Evolutionary conservation across 2,329 filamentous ascomycete species (phyloP).

Genomic region (Aspergillus glaucus): DNA sequence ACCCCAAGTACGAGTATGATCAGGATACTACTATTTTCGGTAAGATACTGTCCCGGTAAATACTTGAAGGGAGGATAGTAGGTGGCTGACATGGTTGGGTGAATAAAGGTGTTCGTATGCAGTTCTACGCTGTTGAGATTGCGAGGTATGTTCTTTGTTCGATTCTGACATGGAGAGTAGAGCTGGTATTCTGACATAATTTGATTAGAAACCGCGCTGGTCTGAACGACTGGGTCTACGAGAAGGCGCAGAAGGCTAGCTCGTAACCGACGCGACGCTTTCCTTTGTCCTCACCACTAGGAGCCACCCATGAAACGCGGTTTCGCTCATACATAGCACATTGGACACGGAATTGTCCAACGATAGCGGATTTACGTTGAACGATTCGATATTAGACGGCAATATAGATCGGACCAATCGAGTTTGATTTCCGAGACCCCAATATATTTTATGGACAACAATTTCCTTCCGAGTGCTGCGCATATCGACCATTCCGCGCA

Average conservation of each 20-base stretch:
- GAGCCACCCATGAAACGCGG: background rate
- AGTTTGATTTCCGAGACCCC: too few species aligned
- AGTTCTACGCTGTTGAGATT: slow-evolving; percentile 76
- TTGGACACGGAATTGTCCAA: too few species aligned
- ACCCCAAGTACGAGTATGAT: slow-evolving; percentile 75
- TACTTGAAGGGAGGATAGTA: background rate
- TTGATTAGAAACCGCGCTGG: slow-evolving; percentile 66
- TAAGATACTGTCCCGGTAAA: slow-evolving; percentile 33
- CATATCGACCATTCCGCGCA: too few species aligned
- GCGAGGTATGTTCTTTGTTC: slow-evolving; percentile 48
- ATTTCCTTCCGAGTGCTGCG: too few species aligned
- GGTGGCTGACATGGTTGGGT: slow-evolving; percentile 9
- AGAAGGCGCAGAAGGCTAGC: slow-evolving; percentile 54
- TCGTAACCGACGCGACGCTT: slow-evolving; percentile 4
- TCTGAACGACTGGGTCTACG: slow-evolving; percentile 95
- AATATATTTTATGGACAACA: too few species aligned
- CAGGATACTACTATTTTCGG: slow-evolving; percentile 89
- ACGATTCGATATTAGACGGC: too few species aligned
- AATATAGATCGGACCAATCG: too few species aligned
- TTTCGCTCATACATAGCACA: background rate
- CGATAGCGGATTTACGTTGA: too few species aligned
- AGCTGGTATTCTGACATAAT: slow-evolving; percentile 5
- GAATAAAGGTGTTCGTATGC: slow-evolving; percentile 61
- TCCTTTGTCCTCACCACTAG: background rate
- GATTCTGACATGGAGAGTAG: background rate